Evolutionary conservation across 768 basidiomycete species (phyloP), one percentile per base, ranked within the genome.

Genomic region (Austroboletus festivus): DNA sequence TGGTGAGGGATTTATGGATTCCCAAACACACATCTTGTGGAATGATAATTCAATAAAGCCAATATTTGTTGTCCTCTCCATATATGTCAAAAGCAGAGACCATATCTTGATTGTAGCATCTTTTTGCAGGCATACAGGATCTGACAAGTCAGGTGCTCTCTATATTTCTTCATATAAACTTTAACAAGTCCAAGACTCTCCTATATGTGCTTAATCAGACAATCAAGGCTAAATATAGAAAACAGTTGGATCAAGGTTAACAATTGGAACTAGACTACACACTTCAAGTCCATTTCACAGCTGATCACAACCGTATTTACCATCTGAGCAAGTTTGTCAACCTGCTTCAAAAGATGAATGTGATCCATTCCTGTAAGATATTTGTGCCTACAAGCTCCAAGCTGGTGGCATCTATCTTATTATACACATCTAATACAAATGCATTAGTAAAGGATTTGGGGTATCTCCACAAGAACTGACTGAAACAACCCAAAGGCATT

Each of bases 121-220:
- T 63, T 82, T 86, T 50, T 94, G 78, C 51, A 97, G 68, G 68
- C 89, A 91, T 42, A 98, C 82, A 21, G 96, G 96, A 67, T 99
- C 96, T 2, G 75, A 69, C 12, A 99, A 69, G 65, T 98, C 96
- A 3, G 96, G 94, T 88, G 89, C 24, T 78, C 89, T n/a, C 95
- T 96, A 38, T 96, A 79, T 66, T 94, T 94, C 71, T 99, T 99
- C 3, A 96, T 99, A 68, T 97, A 99, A 38, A 99, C 82, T 62
- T 93, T 94, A 46, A 87, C 86, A 7, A 91, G 77, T 44, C 77
- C 73, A n/a, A 93, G 77, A 50, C 87, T 81, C 23, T 83, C 85
- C 86, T 85, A 90, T 52, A 89, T 83, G 19, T 82, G 78, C 53
- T 86, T 85, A 47, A 89, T 79, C 31, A 90, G 75, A 60, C 88